Percentiles rank a stretch among this genome's conserved stretches.
Conservation (phyloP, 176 grass and related monocot species). For the Saccharum officinarum region DNA sequence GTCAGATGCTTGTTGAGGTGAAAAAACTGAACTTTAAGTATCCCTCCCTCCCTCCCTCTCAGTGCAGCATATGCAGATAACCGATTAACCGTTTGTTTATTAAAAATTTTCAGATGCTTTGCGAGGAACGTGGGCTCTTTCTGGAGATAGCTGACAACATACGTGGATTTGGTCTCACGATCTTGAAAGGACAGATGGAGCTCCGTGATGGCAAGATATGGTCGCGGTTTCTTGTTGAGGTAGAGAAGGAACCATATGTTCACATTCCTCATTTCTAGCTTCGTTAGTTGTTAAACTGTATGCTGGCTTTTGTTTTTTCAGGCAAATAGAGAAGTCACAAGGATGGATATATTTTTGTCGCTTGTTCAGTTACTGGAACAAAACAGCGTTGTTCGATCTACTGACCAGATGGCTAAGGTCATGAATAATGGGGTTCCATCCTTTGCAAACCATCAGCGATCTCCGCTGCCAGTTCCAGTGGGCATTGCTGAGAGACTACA, state of each 20-base stretch:
- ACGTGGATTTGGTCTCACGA: slow-evolving; percentile 82
- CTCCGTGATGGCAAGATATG: slow-evolving; percentile 82
- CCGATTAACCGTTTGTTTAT: background rate
- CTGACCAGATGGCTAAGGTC: slow-evolving; percentile 59
- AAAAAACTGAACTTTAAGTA: slow-evolving; percentile 25
- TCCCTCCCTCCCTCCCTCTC: background rate
- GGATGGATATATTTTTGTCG: slow-evolving; percentile 96
- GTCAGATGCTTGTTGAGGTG: slow-evolving; percentile 99
- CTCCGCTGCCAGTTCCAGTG: slow-evolving; percentile 55
- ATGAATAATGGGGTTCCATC: slow-evolving; percentile 62
- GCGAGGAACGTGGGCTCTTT: slow-evolving; percentile 87
- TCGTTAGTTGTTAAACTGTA: background rate
- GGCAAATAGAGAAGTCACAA: slow-evolving; percentile 91
- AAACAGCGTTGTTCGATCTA: slow-evolving; percentile 52
- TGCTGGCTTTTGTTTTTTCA: slow-evolving; percentile 31
- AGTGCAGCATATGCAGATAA: slow-evolving; percentile 20
- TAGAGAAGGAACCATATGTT: slow-evolving; percentile 26
- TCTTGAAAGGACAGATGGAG: slow-evolving; percentile 95
- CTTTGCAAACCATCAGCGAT: slow-evolving; percentile 66
- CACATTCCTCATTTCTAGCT: background rate
- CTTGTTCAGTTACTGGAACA: slow-evolving; percentile 90
- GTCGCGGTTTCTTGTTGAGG: slow-evolving; percentile 88
- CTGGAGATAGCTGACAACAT: slow-evolving; percentile 96
- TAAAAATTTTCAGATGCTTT: slow-evolving; percentile 86
- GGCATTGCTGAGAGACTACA: slow-evolving; percentile 37